These are phyloP conservation scores for Acanthamoeba pearcei DNA, from an alignment of 208 protist species.

Conservation along the genomic window DNA sequence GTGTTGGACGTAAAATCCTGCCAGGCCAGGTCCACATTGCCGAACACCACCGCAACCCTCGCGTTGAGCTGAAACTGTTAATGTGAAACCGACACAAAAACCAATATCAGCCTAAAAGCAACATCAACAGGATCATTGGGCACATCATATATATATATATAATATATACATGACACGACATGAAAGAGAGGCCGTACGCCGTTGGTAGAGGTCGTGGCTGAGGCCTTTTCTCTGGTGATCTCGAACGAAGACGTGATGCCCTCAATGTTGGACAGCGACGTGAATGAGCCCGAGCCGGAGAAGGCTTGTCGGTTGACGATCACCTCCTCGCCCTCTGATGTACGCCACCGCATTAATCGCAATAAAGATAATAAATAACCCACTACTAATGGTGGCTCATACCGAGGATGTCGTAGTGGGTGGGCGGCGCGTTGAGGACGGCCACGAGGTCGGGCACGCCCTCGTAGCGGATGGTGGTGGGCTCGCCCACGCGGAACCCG, in stretches of 20 bases:
- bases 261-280: constrained; percentile 40
- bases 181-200: background rate
- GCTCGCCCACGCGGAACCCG: constrained; percentile 49
- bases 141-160: no score
- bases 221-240: constrained; percentile 1
- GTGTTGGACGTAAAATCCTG: no score
- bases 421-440: constrained; percentile 33
- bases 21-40: no score
- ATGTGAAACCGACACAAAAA: no score
- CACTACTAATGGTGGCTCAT: no score
- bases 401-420: constrained; percentile 26
- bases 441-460: background rate
- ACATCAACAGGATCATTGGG: no score
- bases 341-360: no score
- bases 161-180: no score
- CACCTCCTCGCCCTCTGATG: background rate
- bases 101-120: no score
- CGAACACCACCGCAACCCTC: no score
- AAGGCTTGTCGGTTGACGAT: constrained; percentile 18
- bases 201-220: background rate
- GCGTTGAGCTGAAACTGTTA: no score
- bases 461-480: background rate
- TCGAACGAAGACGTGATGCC: background rate
- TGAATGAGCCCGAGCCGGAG: background rate
- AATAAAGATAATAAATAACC: no score